These are phyloP conservation scores for Lepraria neglecta DNA, from an alignment of 495 filamentous ascomycete genomes.

Conservation along the genomic window DNA sequence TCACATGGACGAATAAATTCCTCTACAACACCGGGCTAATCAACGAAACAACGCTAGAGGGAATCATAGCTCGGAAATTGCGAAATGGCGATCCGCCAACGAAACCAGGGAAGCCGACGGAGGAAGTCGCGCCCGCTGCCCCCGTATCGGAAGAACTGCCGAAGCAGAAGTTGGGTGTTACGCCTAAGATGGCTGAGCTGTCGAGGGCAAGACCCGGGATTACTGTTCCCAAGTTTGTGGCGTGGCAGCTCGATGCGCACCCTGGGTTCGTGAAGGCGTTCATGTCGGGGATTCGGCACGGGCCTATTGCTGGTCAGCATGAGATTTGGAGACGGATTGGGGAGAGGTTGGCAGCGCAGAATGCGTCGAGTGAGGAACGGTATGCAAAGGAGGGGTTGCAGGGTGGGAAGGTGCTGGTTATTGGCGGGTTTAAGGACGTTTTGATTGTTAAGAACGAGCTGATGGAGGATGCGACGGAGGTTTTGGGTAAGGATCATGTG, in stretches of 20 bases:
- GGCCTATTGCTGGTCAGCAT: conserved; percentile 47
- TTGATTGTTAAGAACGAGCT: conserved; percentile 53
- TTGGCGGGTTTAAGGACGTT: conserved; percentile 49
- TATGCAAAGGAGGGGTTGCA: conserved; percentile 33
- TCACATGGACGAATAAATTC: conserved; percentile 52
- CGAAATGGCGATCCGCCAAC: conserved; percentile 29
- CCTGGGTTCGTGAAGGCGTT: conserved; percentile 51
- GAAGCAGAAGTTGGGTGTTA: conserved; percentile 19
- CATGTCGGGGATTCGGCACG: conserved; percentile 52
- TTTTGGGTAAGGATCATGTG: conserved; percentile 58
- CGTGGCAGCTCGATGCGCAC: conserved; percentile 54
- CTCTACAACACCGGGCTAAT: conserved; percentile 55
- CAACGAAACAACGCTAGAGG: conserved; percentile 40
- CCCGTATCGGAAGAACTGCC: conserved; percentile 39
- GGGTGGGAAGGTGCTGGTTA: conserved; percentile 46
- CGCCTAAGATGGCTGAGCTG: conserved; percentile 33
- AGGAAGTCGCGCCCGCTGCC: conserved; percentile 29
- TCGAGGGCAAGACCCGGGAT: conserved; percentile 42
- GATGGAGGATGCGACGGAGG: conserved; percentile 45
- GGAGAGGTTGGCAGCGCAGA: conserved; percentile 41
- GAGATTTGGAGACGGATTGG: conserved; percentile 55
- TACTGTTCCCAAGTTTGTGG: conserved; percentile 40
- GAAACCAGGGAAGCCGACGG: conserved; percentile 27
- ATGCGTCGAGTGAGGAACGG: conserved; percentile 26
- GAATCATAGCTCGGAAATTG: conserved; percentile 21